Evolutionary conservation across 2,329 filamentous ascomycete species (phyloP).

Genomic region (Coniella lustricola): DNA sequence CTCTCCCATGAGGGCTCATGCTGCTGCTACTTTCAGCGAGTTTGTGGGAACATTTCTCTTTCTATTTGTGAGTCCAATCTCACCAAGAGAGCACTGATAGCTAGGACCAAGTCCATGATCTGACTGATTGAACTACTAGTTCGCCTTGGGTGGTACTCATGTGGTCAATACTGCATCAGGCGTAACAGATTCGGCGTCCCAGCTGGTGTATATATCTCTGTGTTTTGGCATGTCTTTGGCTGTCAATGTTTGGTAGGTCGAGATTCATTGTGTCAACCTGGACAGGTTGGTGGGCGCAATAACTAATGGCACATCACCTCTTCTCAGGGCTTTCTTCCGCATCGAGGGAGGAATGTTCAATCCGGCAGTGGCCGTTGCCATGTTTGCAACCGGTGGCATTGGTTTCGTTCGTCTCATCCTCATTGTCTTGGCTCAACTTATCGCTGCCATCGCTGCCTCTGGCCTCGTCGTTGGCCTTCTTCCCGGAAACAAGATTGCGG

Average conservation of each 20-base stretch:
- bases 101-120: background rate
- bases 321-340: slow-evolving; percentile 44
- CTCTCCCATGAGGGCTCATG: slow-evolving; percentile 23
- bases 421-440: slow-evolving; percentile 49
- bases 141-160: slow-evolving; percentile 23
- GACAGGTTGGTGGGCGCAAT: no score
- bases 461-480: slow-evolving; percentile 50
- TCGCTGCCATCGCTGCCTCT: slow-evolving; percentile 52
- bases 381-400: slow-evolving; percentile 52
- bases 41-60: slow-evolving; percentile 49
- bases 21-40: slow-evolving; percentile 40
- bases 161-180: slow-evolving; percentile 21
- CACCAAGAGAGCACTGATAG: background rate
- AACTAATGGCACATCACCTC: no score
- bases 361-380: slow-evolving; percentile 49
- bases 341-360: slow-evolving; percentile 47
- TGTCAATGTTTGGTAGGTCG: slow-evolving; percentile 41
- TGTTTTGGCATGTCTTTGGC: slow-evolving; percentile 44
- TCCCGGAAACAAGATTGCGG: slow-evolving; percentile 45
- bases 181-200: slow-evolving; percentile 18
- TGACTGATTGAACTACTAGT: slow-evolving; percentile 8
- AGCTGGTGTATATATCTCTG: slow-evolving; percentile 42
- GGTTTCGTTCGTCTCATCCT: slow-evolving; percentile 42
- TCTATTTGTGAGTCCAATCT: slow-evolving; percentile 30
- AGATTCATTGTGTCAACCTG: background rate